A percentile compares a stretch with the other conserved stretches of the same genome.
These are phyloP conservation scores for Aspergillus baeticus DNA, from an alignment of 495 filamentous ascomycete genomes.

Conservation along the genomic window DNA sequence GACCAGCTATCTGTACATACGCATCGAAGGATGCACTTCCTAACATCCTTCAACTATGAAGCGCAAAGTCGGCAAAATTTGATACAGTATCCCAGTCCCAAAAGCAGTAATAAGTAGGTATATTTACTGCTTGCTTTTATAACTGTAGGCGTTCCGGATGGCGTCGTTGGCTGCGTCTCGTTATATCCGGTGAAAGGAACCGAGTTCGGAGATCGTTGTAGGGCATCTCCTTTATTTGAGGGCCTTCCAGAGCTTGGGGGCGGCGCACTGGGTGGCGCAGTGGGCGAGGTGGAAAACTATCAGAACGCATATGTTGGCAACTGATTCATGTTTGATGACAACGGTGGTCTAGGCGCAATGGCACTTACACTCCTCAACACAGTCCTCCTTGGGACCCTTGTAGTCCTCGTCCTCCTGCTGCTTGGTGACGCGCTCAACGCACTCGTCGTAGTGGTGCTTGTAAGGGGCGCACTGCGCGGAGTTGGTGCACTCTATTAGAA, in stretches of 20 bases:
- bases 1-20: slow-evolving; percentile 54
- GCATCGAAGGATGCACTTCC: slow-evolving; percentile 25
- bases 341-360: background rate
- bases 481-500: slow-evolving; percentile 73
- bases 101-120: background rate
- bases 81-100: slow-evolving; percentile 16
- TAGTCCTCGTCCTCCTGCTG: slow-evolving; percentile 64
- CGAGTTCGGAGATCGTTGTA: slow-evolving; percentile 11
- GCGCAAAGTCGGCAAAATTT: slow-evolving; percentile 14
- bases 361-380: slow-evolving; percentile 97
- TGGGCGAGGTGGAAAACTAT: slow-evolving; percentile 97
- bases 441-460: slow-evolving; percentile 98
- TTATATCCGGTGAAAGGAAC: slow-evolving; percentile 17
- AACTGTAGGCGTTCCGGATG: background rate
- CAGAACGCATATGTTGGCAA: background rate
- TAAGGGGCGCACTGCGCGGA: slow-evolving; percentile 77
- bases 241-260: slow-evolving; percentile 87
- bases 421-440: slow-evolving; percentile 85
- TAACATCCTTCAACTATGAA: slow-evolving; percentile 12
- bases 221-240: slow-evolving; percentile 69
- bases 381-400: slow-evolving; percentile 78
- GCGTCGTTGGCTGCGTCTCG: slow-evolving; percentile 7
- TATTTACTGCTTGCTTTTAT: slow-evolving; percentile 3
- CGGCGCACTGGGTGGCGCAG: slow-evolving; percentile 87
- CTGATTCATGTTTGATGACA: background rate